Conservation (phyloP, 306 rosid genomes). For the Prunus davidiana region DNA sequence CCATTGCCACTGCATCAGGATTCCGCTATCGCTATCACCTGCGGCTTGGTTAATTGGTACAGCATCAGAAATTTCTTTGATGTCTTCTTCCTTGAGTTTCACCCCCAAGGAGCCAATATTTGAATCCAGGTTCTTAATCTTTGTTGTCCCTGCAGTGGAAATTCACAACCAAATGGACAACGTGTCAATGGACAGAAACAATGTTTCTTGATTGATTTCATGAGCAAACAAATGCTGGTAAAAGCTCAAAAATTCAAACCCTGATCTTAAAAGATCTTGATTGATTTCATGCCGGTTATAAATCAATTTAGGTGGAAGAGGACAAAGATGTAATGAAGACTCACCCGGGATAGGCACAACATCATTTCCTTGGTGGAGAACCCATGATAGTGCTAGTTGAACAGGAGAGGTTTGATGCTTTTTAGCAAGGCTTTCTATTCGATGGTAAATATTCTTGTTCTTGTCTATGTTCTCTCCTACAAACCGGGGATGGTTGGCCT, state of each 20-base stretch:
- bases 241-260: too few relatives aligned
- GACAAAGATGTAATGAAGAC: neutral
- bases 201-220: too few relatives aligned
- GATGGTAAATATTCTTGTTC: constrained; percentile 47
- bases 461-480: constrained; percentile 38
- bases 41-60: constrained; percentile 49
- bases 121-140: constrained; percentile 53
- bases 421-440: constrained; percentile 44
- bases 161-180: neutral
- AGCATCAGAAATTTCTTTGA: constrained; percentile 46
- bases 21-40: constrained; percentile 31
- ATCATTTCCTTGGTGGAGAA: constrained; percentile 63
- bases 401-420: constrained; percentile 51
- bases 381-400: constrained; percentile 72
- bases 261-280: too few relatives aligned
- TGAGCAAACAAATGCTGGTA: too few relatives aligned
- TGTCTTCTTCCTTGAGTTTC: constrained; percentile 40
- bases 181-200: too few relatives aligned
- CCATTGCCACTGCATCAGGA: constrained; percentile 20
- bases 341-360: constrained; percentile 54
- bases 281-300: too few relatives aligned
- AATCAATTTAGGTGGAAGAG: neutral
- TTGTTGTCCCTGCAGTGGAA: constrained; percentile 46
- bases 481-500: constrained; percentile 57
- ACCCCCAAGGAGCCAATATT: constrained; percentile 53